Percentiles rank a stretch among this genome's conserved stretches.
Evolutionary conservation across 768 basidiomycete species (phyloP).

Genomic region (Leccinum boreale): DNA sequence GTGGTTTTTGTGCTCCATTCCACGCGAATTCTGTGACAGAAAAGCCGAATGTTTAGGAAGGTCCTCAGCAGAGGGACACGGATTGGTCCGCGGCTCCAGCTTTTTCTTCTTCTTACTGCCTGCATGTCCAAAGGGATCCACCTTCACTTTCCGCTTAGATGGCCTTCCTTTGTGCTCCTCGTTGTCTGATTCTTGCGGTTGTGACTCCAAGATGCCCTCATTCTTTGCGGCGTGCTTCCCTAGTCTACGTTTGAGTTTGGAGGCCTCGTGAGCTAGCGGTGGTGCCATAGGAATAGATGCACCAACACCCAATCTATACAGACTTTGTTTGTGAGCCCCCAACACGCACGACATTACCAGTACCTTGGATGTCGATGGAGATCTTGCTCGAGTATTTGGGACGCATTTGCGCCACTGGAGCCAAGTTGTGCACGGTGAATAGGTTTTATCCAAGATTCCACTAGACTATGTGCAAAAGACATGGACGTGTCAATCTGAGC

Average conservation of each 20-base stretch:
- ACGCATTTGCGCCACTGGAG: slow-evolving; percentile 31
- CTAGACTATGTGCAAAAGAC: slow-evolving; percentile 70
- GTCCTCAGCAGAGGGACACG: neutral
- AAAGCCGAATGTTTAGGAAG: neutral
- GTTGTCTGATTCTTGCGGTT: slow-evolving; percentile 33
- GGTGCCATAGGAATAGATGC: slow-evolving; percentile 54
- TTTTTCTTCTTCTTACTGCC: slow-evolving; percentile 46
- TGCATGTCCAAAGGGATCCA: slow-evolving; percentile 52
- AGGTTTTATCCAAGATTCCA: slow-evolving; percentile 75
- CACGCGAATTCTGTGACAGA: neutral
- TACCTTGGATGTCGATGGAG: slow-evolving; percentile 72
- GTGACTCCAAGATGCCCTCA: slow-evolving; percentile 35
- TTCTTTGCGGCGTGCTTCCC: slow-evolving; percentile 49
- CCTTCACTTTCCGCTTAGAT: slow-evolving; percentile 55
- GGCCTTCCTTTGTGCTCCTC: slow-evolving; percentile 57
- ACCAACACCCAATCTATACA: slow-evolving; percentile 68
- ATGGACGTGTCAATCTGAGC: slow-evolving; percentile 82
- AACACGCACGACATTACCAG: neutral
- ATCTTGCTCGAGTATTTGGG: slow-evolving; percentile 62
- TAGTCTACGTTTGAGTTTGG: slow-evolving; percentile 60
- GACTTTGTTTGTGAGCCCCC: slow-evolving; percentile 7
- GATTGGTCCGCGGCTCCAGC: slow-evolving; percentile 12
- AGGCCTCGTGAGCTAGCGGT: slow-evolving; percentile 49
- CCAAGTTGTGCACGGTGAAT: slow-evolving; percentile 37
- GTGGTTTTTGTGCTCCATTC: neutral